A percentile compares a stretch with the other conserved stretches of the same genome.
Evolutionary conservation across 2,329 filamentous ascomycete species (phyloP).

Genomic region (Chaetomium strumarium): DNA sequence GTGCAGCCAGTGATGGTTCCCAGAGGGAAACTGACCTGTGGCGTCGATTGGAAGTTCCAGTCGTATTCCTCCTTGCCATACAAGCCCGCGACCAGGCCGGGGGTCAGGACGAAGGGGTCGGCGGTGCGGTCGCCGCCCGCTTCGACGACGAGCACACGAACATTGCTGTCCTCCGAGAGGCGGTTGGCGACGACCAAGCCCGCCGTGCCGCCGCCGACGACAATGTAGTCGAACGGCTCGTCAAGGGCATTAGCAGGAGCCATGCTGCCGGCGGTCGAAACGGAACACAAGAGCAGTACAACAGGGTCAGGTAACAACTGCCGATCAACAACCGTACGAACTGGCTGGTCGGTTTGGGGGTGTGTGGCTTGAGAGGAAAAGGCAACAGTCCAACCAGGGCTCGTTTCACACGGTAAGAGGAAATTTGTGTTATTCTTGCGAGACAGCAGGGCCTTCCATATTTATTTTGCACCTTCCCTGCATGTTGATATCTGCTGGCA

Average conservation of each 20-base stretch:
- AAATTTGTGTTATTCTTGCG: not conserved
- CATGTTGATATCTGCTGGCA: too few relatives aligned
- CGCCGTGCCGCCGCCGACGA: constrained; percentile 46
- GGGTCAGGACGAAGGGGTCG: constrained; percentile 34
- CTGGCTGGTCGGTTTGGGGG: too few relatives aligned
- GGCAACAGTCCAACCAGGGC: not conserved
- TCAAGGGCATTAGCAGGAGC: constrained; percentile 11
- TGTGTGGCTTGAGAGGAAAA: too few relatives aligned
- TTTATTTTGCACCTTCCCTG: not conserved
- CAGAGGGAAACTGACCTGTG: constrained; percentile 28
- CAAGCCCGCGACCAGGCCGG: constrained; percentile 30
- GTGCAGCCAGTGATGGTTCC: not conserved
- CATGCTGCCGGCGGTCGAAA: constrained; percentile 5
- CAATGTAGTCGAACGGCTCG: constrained; percentile 39
- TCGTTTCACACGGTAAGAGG: not conserved
- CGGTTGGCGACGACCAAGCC: constrained; percentile 43
- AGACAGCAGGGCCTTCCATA: not conserved
- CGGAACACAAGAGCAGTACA: not conserved
- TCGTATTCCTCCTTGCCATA: constrained; percentile 35
- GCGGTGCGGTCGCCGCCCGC: constrained; percentile 31
- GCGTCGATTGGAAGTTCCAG: constrained; percentile 35
- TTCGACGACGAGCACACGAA: constrained; percentile 36
- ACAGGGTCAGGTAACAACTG: too few relatives aligned
- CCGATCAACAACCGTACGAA: too few relatives aligned
- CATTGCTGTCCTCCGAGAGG: constrained; percentile 33